Evolutionary conservation across 148 eudicot species (phyloP).

Genomic region (Rhododendron ferrugineum): DNA sequence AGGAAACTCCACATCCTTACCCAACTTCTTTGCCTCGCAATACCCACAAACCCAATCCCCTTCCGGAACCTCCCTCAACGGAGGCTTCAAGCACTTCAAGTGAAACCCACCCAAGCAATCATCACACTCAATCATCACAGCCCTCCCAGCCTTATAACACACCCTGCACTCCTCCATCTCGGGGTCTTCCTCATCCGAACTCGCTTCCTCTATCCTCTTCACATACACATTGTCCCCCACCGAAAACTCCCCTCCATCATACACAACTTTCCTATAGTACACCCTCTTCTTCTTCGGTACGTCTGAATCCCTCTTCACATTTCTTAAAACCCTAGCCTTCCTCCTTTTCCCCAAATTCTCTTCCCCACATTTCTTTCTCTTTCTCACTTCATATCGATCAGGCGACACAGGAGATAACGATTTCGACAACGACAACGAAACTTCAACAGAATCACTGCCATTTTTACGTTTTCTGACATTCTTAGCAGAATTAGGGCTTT

Average conservation of each 20-base stretch:
- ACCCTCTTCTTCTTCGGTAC: conserved; percentile 41
- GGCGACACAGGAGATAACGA: conserved; percentile 39
- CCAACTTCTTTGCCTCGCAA: conserved; percentile 62
- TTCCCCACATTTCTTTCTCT: background rate
- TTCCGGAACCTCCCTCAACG: conserved; percentile 72
- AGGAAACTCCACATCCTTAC: conserved; percentile 55
- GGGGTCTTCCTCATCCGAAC: conserved; percentile 67
- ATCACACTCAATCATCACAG: conserved; percentile 87
- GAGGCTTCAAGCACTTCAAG: conserved; percentile 87
- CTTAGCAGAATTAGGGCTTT: background rate
- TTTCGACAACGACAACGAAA: background rate
- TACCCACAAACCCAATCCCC: conserved; percentile 91
- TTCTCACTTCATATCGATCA: conserved; percentile 11
- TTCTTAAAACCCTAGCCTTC: conserved; percentile 9
- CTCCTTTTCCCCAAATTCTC: background rate
- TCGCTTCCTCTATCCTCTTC: conserved; percentile 73
- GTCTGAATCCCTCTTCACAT: conserved; percentile 22
- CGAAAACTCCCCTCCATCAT: conserved; percentile 71
- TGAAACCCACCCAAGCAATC: conserved; percentile 92
- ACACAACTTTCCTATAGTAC: conserved; percentile 67
- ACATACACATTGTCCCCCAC: conserved; percentile 79
- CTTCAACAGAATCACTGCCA: background rate
- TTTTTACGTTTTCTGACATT: conserved; percentile 9
- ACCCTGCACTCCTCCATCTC: conserved; percentile 85
- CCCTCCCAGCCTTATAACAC: conserved; percentile 59